phyloP scores from a whole-genome alignment of 345 rosid species.

The Hypericum androsaemum region DNA sequence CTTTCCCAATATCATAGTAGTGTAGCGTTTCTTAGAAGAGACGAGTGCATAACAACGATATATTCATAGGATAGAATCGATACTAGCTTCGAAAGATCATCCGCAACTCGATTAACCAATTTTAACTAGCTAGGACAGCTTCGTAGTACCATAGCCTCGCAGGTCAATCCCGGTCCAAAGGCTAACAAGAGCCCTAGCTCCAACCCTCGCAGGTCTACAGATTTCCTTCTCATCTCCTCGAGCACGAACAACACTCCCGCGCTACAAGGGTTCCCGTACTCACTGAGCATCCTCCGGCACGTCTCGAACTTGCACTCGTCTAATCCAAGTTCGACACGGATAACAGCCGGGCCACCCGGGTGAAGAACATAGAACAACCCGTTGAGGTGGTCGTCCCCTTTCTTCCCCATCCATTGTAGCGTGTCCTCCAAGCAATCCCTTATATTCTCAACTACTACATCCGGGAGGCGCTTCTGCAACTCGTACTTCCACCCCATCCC shows the following conservation, averaged over 20 bases:
- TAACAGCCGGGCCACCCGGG: conserved; percentile 9
- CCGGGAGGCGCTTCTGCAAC: neutral
- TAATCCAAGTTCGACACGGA: neutral
- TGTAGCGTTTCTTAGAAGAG: too few relatives aligned
- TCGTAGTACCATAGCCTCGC: conserved; percentile 6
- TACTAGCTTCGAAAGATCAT: too few relatives aligned
- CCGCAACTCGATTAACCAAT: too few relatives aligned
- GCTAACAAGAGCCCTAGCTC: conserved; percentile 4
- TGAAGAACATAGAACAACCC: conserved; percentile 4
- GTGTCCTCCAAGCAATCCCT: conserved; percentile 3
- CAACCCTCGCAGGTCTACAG: conserved; percentile 1
- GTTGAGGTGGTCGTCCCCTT: conserved; percentile 1
- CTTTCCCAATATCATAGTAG: too few relatives aligned
- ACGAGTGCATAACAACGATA: too few relatives aligned
- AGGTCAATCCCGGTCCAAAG: conserved; percentile 8
- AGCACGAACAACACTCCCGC: neutral
- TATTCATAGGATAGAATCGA: too few relatives aligned
- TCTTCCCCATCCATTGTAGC: neutral
- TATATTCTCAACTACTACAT: neutral
- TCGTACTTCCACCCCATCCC: neutral
- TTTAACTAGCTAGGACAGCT: too few relatives aligned
- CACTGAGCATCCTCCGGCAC: conserved; percentile 2
- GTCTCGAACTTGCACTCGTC: neutral
- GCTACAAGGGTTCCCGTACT: conserved; percentile 5
- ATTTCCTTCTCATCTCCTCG: conserved; percentile 4